Evolutionary conservation across 176 grass and related monocot genomes (phyloP), one percentile per base, ranked within the genome.

Genomic region (Aegilops bicornis): DNA sequence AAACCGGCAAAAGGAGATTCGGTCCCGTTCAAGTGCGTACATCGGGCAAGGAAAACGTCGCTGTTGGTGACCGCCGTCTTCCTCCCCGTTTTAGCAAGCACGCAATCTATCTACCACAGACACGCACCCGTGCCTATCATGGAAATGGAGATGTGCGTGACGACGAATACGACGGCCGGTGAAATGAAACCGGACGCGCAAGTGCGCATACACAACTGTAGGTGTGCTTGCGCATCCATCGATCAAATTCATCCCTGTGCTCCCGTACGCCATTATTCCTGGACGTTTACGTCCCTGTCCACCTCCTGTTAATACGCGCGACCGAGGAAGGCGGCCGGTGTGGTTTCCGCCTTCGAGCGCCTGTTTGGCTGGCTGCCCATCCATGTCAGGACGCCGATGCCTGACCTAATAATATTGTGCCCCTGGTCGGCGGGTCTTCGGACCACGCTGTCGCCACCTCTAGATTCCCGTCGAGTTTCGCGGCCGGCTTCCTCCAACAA

Each of bases 401-500:
- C 20, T 16, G 75, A 75, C 89, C 80, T 45, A 87, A 75, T 32
- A 72, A 2, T 72, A 37, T 10, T 39, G 32, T 0, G 50, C 32
- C n/a, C 15, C 10, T 27, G 47, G 39, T 40, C 8, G n/a, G 22
- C 40, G 3, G n/a, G 22, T 65, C 8, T 56, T 15, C 29, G 6
- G 19, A 40, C 40, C 6, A 43, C 61, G 20, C 36, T 23, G 36
- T 72, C 10, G 1, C 69, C 56, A 20, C 36, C 15, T 24, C 40
- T 12, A 4, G 20, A 72, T 72, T 37, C n/a, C 30, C 67, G 27
- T 84, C 10, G 8, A 60, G 58, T 74, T 79, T 69, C 75, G 68
- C 75, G 29, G 74, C 23, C 79, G 7, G 72, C 15, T 63, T 62
- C 67, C 30, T 10, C 84, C 84, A 64, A 14, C 73, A 87, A 67